Conservation (phyloP, 257 asterid species). For the Coffea canephora region DNA sequence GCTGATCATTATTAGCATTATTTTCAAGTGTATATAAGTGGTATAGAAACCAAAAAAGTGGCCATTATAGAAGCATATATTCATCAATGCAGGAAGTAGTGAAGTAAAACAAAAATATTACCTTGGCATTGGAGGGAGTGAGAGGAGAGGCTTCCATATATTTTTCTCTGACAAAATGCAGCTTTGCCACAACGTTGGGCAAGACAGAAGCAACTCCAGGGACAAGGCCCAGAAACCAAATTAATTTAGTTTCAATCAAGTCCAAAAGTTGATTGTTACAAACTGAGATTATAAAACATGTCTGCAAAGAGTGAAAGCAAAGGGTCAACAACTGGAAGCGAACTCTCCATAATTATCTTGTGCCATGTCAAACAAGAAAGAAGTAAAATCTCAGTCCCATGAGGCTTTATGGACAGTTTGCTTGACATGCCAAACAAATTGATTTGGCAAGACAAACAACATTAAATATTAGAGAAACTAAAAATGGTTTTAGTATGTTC, state of each 20-base stretch:
- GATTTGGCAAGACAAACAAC: not conserved
- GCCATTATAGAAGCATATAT: not conserved
- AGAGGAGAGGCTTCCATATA: conserved; percentile 31
- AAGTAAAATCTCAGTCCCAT: not conserved
- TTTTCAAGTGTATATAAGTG: not conserved
- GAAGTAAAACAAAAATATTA: not conserved
- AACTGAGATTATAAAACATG: conserved; percentile 35
- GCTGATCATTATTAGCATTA: not conserved
- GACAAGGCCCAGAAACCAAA: conserved; percentile 29
- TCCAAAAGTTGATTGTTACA: conserved; percentile 39
- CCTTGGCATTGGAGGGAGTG: conserved; percentile 25
- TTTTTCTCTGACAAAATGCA: conserved; percentile 24
- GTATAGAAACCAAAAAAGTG: not conserved
- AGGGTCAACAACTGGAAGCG: not conserved
- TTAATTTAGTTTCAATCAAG: conserved; percentile 24
- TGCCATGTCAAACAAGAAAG: not conserved
- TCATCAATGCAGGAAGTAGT: not conserved
- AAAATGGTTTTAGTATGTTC: not conserved
- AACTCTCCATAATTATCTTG: not conserved
- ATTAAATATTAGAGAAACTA: not conserved
- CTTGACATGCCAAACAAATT: no score
- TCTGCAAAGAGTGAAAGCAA: conserved; percentile 20
- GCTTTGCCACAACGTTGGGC: conserved; percentile 24
- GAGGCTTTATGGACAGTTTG: no score
- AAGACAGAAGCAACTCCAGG: conserved; percentile 35